Base-by-base conservation (phyloP, 1,284 basidiomycete genomes). In the Chalciporus piperatoides region DNA sequence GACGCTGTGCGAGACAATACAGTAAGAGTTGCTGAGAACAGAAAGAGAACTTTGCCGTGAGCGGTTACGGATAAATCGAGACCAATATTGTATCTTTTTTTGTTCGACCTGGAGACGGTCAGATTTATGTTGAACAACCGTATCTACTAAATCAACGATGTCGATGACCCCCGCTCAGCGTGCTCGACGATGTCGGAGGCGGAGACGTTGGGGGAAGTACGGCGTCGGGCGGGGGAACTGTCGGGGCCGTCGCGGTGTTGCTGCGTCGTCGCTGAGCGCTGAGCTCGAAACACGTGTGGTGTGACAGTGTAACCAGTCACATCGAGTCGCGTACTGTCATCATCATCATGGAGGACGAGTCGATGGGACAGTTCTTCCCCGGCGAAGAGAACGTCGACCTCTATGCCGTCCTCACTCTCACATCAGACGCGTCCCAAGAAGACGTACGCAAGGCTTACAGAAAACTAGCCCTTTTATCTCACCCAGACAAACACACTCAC, bases 391-490 rank as follows among this genome's bases (percentile, higher is more conserved):
- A 69, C 36, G 81, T 88, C 7, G 81, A 91, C 67, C 79, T 95
- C 5, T 96, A 95, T 64, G 73, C 75, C 0, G 80, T 89, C 7
- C 82, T 96, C 17, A 70, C 73, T 21, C 67, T 93, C 33, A 60
- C 71, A 4, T 68, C 69, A 1, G 69, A 75, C 46, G 80, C 87
- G 6, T 79, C 75, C 2, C 48, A 65, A 2, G 85, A 89, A 27
- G 81, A 83, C 19, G 84, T 96, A 60, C 85, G 84, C 68, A 90
- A 86, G 61, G 79, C 92, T 0, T 97, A 97, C 71, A 81, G 92
- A 39, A 84, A 82, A 55, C 80, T 85, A 19, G 93, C 94, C 3
- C 81, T 97, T 19, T 62, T 79, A 46, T 81, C 83, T 65, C 94
- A 97, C 63, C 94, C 94, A 4, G 92, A 96, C 72, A 95, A 95